Conservation (phyloP, 2,329 filamentous ascomycete genomes). For the Septoria petroselini region DNA sequence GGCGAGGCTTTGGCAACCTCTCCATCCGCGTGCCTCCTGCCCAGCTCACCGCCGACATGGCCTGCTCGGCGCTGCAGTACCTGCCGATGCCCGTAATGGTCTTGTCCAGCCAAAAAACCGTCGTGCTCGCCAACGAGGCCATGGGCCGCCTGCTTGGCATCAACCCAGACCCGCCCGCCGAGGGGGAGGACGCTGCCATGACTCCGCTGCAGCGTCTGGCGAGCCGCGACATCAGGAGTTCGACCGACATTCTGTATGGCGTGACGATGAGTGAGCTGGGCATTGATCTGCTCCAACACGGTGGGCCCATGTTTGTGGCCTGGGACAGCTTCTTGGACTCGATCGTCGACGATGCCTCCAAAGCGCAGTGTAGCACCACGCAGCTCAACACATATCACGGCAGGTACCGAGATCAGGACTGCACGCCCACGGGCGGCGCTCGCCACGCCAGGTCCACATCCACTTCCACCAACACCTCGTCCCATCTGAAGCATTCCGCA, state of each 20-base stretch:
- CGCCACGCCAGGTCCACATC: conserved; percentile 28
- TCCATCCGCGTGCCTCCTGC: conserved; percentile 37
- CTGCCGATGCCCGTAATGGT: conserved; percentile 70
- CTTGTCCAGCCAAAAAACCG: conserved; percentile 64
- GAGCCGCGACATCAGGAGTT: conserved; percentile 37
- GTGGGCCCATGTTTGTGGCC: conserved; percentile 50
- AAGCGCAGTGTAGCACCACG: conserved; percentile 30
- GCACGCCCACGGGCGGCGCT: conserved; percentile 22
- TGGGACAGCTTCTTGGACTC: conserved; percentile 52
- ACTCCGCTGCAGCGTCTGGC: conserved; percentile 23
- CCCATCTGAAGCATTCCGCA: conserved; percentile 9
- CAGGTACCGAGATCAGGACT: conserved; percentile 22
- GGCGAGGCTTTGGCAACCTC: conserved; percentile 31
- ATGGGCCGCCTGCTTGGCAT: conserved; percentile 68
- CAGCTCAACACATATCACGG: conserved; percentile 32
- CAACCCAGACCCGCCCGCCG: conserved; percentile 37
- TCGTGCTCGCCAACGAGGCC: conserved; percentile 71
- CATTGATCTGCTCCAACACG: conserved; percentile 69
- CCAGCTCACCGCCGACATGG: conserved; percentile 40
- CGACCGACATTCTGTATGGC: conserved; percentile 61
- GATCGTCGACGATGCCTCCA: conserved; percentile 42
- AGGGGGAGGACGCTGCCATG: conserved; percentile 19
- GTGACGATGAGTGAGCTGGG: conserved; percentile 67
- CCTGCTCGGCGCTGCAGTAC: conserved; percentile 69
- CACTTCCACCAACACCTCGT: conserved; percentile 11